These are phyloP conservation scores for Talaromyces borbonicus DNA, from an alignment of 495 filamentous ascomycete species.

Conservation along the genomic window DNA sequence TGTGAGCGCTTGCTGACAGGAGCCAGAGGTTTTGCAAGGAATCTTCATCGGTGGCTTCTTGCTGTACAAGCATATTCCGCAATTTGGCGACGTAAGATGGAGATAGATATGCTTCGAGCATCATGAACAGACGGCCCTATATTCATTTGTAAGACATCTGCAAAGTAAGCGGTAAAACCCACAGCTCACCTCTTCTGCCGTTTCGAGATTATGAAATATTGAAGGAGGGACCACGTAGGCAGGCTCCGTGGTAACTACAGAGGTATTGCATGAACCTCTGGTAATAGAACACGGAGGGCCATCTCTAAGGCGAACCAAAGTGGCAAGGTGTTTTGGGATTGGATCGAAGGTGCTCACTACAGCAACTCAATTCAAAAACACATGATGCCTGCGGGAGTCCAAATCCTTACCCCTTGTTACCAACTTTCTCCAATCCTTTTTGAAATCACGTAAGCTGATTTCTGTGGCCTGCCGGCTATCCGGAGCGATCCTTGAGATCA, in stretches of 20 bases:
- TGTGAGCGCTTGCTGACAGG: conserved; percentile 11
- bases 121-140: background rate
- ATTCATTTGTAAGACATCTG: background rate
- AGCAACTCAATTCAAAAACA: background rate
- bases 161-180: background rate
- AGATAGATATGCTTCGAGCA: conserved; percentile 7
- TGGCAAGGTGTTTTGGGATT: too few relatives aligned
- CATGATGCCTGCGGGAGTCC: background rate
- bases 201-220: conserved; percentile 3
- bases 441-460: conserved; percentile 3
- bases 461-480: background rate
- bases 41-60: background rate
- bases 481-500: background rate
- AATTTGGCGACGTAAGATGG: conserved; percentile 1
- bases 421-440: conserved; percentile 8
- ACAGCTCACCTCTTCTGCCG: background rate
- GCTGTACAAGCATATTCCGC: background rate
- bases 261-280: background rate
- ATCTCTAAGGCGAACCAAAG: too few relatives aligned
- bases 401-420: conserved; percentile 5
- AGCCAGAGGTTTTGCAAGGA: conserved; percentile 8
- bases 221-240: conserved; percentile 12
- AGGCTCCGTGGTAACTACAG: background rate
- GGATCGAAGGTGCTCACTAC: background rate
- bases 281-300: too few relatives aligned